Base-by-base conservation (phyloP, 495 filamentous ascomycete genomes). In the Tuber magnatum region DNA sequence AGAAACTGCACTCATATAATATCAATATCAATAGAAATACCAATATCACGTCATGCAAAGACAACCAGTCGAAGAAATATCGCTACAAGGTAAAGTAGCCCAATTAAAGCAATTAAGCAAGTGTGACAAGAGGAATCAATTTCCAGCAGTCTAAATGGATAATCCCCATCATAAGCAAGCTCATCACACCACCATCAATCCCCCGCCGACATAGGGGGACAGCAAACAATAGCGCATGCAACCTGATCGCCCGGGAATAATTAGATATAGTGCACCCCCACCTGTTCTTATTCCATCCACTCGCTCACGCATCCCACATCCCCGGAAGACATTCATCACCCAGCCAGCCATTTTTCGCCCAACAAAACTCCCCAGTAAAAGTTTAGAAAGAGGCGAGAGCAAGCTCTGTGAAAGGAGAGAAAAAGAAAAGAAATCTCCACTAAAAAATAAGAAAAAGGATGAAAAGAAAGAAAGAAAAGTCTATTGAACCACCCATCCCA, bases 361-460 rank as follows among this genome's bases (percentile, higher is more conserved):
- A 65, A 65, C 56, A 65, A 65, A 65, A 65, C 56, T 65, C 56
- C 56, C 28, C 28, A 35, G 14, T 65, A 65, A 65, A 65, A 65
- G 51, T 10, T 61, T 35, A 32, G n/a, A 16, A 65, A 65, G 56
- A 65, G 51, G n/a, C n/a, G 46, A 51, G 51, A 61, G 51, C 14
- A 61, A 32, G 51, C 9, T 61, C 51, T 12, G 9, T 24, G 35
- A 35, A 35, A 65, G 32, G 56, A 28, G 12, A 2, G 18, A 0
- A 18, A 35, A 18, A 1, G 18, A 16, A 32, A 61, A 32, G 3
- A 32, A 16, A 65, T 32, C 28, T 32, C 56, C 56, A 32, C n/a
- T 35, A 65, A 65, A 65, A 65, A 24, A 7, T 40, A 40, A 51
- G 8, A 9, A 18, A 48, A 24, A 20, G 22, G 9, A 51, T 9